phyloP scores from a whole-genome alignment of 306 rosid genomes.

The Ormosia emarginata region DNA sequence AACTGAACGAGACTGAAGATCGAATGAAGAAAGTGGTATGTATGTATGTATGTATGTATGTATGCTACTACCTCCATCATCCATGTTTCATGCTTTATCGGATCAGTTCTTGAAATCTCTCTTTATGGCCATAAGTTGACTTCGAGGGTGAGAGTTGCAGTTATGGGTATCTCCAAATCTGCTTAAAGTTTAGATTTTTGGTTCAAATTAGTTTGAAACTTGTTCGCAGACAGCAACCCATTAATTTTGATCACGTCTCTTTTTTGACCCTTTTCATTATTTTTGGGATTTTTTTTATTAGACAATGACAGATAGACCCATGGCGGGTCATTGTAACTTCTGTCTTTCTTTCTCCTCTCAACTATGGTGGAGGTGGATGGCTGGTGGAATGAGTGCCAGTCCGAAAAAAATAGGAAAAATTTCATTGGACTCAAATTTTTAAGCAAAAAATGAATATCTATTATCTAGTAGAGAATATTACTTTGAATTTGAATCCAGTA shows the following conservation, averaged over 20 bases:
- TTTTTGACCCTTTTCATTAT: not conserved
- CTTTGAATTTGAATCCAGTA: slow-evolving; percentile 17
- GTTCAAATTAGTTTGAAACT: slow-evolving; percentile 10
- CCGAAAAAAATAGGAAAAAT: not conserved
- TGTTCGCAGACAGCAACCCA: not conserved
- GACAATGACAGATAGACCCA: slow-evolving; percentile 40
- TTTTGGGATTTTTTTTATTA: not conserved
- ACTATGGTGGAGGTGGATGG: slow-evolving; percentile 3
- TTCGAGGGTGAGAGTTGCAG: not conserved
- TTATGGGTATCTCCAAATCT: not conserved
- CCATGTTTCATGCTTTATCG: not conserved
- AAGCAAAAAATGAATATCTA: not conserved
- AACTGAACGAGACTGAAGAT: not conserved
- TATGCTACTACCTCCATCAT: not conserved
- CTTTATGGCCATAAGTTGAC: not conserved
- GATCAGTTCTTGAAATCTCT: not conserved
- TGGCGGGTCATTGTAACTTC: slow-evolving; percentile 4
- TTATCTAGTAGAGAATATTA: not conserved
- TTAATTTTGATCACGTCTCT: slow-evolving; percentile 21
- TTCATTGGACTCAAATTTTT: not conserved
- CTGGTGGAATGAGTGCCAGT: not conserved
- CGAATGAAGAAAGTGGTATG: slow-evolving; percentile 21
- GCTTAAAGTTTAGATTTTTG: not conserved
- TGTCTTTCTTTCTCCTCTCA: slow-evolving; percentile 27
- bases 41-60: too few species aligned